Base-by-base conservation (phyloP, 2,329 filamentous ascomycete species). In the Xylaria multiplex region DNA sequence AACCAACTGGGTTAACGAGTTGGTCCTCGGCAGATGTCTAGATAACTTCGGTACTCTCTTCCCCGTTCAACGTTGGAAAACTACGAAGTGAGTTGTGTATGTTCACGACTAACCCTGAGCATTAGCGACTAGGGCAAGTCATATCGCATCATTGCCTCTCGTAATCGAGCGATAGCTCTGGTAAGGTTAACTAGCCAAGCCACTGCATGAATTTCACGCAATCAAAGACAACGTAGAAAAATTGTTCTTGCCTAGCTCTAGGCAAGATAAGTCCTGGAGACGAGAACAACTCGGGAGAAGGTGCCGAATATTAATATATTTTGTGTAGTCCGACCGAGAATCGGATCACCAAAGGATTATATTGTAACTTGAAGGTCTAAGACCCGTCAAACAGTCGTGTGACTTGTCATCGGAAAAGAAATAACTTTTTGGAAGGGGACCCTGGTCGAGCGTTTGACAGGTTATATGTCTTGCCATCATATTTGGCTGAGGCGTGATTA, bases 371-470 rank as follows among this genome's bases (percentile, higher is more conserved):
- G 8, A 14, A 30, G 24, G n/a, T 35, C 40, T 14, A 19, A 40
- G 19, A 42, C 52, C 5, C 19, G n/a, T 32, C 22, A 40, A 61
- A 40, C 2, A 32, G 30, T 62, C 55, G 22, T 40, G 61, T 53
- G 57, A 60, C 52, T 22, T 6, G 49, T 40, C 8, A 24, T 3
- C 22, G 40, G 30, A 46, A 52, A 53, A 43, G 45, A 56, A 53
- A 57, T 13, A 6, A 1, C 1, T 6, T 6, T 54, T 32, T 19
- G 14, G 11, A 8, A 52, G 50, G 35, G 32, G 13, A 52, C 19
- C 37, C 35, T 6, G 24, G 53, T 57, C 27, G 16, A 56, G 11
- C 5, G 16, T 42, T 42, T 8, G 42, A 37, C 40, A 22, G 27
- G 43, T 22, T 55, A 14, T 55, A 32, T 19, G 14, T 43, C 9